Evolutionary conservation across 768 basidiomycete species (phyloP).

Genomic region (Boletus bicolor): DNA sequence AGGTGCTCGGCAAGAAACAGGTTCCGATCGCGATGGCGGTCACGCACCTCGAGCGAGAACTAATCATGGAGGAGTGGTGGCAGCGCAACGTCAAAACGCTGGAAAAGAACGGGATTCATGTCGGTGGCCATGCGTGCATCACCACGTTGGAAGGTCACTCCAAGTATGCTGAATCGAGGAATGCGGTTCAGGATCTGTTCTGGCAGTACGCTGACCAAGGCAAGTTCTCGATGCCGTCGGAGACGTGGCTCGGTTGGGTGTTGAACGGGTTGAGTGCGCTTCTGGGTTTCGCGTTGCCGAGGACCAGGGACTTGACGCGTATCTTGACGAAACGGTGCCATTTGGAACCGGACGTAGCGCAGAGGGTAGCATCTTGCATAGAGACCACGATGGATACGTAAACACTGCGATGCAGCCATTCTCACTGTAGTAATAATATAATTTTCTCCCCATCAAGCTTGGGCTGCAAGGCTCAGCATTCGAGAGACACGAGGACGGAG

Average conservation of each 20-base stretch:
- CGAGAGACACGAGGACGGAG: not conserved
- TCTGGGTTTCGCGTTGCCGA: constrained; percentile 18
- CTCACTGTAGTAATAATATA: constrained; percentile 4
- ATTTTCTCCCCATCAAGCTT: not conserved
- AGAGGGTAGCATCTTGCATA: constrained; percentile 24
- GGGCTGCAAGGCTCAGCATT: not conserved
- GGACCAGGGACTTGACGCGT: constrained; percentile 17
- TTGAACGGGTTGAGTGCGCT: constrained; percentile 19
- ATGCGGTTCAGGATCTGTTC: constrained; percentile 19
- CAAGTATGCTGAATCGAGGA: constrained; percentile 21
- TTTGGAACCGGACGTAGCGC: constrained; percentile 22
- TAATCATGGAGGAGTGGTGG: constrained; percentile 34
- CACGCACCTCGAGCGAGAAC: constrained; percentile 37
- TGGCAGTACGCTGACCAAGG: constrained; percentile 22
- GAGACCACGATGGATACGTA: constrained; percentile 10
- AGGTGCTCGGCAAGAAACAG: constrained; percentile 36
- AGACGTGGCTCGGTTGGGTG: constrained; percentile 20
- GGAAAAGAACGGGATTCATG: constrained; percentile 15
- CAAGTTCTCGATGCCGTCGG: constrained; percentile 25
- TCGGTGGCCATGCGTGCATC: constrained; percentile 29
- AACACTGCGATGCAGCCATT: not conserved
- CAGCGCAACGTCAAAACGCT: constrained; percentile 22
- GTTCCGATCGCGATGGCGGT: constrained; percentile 40
- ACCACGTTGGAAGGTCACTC: constrained; percentile 21
- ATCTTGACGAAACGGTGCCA: constrained; percentile 26